These are phyloP conservation scores for Smallanthus sonchifolius DNA, from an alignment of 129 eudicot species.

Conservation along the genomic window DNA sequence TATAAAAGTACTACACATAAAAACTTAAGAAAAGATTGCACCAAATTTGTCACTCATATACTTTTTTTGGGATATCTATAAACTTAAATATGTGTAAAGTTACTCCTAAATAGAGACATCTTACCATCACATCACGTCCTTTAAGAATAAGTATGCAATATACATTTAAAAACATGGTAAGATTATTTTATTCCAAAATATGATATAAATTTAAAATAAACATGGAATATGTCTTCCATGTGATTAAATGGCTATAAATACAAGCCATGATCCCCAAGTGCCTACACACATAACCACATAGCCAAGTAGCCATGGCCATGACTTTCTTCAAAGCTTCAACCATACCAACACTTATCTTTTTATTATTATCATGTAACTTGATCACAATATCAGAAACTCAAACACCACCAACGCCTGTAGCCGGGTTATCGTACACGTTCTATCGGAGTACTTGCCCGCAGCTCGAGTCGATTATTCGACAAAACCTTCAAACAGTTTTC, in stretches of 20 bases:
- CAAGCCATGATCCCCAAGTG: conserved; percentile 17
- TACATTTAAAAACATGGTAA: too few species aligned
- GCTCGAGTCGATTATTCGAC: conserved; percentile 22
- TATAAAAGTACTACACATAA: too few species aligned
- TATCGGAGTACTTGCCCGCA: conserved; percentile 24
- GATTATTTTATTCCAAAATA: background rate
- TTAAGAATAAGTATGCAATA: too few species aligned
- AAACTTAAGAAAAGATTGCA: too few species aligned
- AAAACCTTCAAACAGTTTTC: conserved; percentile 23
- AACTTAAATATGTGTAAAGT: too few species aligned
- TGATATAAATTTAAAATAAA: background rate
- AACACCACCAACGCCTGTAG: conserved; percentile 11
- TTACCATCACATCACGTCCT: too few species aligned
- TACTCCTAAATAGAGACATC: too few species aligned
- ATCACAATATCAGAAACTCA: conserved; percentile 18
- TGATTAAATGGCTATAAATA: conserved; percentile 24
- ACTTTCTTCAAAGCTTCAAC: conserved; percentile 15
- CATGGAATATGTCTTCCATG: background rate
- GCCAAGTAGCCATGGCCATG: conserved; percentile 11
- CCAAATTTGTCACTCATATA: too few species aligned
- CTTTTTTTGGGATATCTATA: too few species aligned
- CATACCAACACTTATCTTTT: conserved; percentile 2
- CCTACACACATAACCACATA: background rate
- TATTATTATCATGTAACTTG: conserved; percentile 5
- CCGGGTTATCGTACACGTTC: conserved; percentile 27